These are phyloP conservation scores for Pseudocercospora crystallina DNA, from an alignment of 2,329 filamentous ascomycete species.

Conservation along the genomic window DNA sequence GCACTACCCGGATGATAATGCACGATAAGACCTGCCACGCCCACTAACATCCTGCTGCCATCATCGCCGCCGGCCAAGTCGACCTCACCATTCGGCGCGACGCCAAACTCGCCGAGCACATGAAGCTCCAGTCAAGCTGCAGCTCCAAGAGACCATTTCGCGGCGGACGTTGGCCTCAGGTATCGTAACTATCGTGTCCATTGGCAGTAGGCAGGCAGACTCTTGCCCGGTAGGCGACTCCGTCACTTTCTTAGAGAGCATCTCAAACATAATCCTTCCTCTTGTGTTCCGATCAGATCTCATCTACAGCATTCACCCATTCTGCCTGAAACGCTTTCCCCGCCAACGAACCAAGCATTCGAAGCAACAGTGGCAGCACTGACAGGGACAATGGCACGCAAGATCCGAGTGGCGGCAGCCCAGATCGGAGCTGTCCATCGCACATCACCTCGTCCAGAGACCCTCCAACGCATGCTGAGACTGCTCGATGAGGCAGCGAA, in stretches of 20 bases:
- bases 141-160: too few relatives aligned
- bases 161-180: too few relatives aligned
- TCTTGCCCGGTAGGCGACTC: too few relatives aligned
- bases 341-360: neutral
- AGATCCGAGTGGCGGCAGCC: slow-evolving; percentile 50
- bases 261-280: too few relatives aligned
- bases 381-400: slow-evolving; percentile 36
- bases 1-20: slow-evolving; percentile 4
- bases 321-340: neutral
- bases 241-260: too few relatives aligned
- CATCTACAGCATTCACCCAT: neutral
- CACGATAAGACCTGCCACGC: slow-evolving; percentile 3
- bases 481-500: slow-evolving; percentile 48
- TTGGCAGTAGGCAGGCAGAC: too few relatives aligned
- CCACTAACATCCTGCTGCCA: neutral
- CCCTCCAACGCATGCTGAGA: slow-evolving; percentile 49
- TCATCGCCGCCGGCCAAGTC: neutral
- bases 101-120: too few relatives aligned
- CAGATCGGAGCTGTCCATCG: slow-evolving; percentile 52
- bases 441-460: slow-evolving; percentile 40
- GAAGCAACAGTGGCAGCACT: too few relatives aligned
- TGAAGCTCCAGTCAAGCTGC: too few relatives aligned
- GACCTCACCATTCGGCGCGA: too few relatives aligned
- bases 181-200: too few relatives aligned
- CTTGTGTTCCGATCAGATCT: too few relatives aligned